Percentiles rank a stretch among this genome's conserved stretches.
phyloP scores from a whole-genome alignment of 805 yeast species.

The Kluyveromyces siamensis region DNA sequence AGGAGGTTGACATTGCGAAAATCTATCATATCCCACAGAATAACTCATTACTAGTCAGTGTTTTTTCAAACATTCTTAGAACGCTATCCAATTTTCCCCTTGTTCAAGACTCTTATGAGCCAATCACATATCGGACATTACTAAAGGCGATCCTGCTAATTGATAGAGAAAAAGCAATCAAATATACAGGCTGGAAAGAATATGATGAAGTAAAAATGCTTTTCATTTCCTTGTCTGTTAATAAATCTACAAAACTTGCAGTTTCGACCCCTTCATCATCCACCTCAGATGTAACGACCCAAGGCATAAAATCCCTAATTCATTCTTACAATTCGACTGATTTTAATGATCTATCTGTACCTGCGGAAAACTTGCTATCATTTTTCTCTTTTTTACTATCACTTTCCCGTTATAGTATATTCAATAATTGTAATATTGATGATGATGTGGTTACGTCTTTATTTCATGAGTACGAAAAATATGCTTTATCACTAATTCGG shows the following conservation, averaged over 20 bases:
- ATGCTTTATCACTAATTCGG: constrained; percentile 39
- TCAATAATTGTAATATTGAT: constrained; percentile 26
- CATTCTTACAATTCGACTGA: constrained; percentile 37
- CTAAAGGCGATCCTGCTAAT: constrained; percentile 37
- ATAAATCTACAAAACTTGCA: constrained; percentile 10
- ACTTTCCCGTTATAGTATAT: constrained; percentile 32
- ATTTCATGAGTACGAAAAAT: constrained; percentile 36
- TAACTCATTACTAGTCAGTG: constrained; percentile 21
- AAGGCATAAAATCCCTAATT: constrained; percentile 16
- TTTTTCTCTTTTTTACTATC: constrained; percentile 43
- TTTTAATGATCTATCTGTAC: constrained; percentile 29
- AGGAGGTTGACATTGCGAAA: constrained; percentile 20
- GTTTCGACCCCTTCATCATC: constrained; percentile 6
- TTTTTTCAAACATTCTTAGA: constrained; percentile 34
- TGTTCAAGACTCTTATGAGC: constrained; percentile 26
- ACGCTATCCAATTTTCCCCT: constrained; percentile 45
- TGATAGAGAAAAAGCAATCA: constrained; percentile 34
- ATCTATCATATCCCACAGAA: constrained; percentile 32
- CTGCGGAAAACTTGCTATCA: constrained; percentile 34
- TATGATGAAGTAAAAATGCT: constrained; percentile 37
- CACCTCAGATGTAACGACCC: constrained; percentile 7
- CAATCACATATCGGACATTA: constrained; percentile 33
- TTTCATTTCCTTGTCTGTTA: constrained; percentile 37
- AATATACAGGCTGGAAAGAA: constrained; percentile 27
- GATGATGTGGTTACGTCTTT: constrained; percentile 16